These are phyloP conservation scores for Zea luxurians DNA, from an alignment of 176 grass and related monocot genomes.

Conservation along the genomic window DNA sequence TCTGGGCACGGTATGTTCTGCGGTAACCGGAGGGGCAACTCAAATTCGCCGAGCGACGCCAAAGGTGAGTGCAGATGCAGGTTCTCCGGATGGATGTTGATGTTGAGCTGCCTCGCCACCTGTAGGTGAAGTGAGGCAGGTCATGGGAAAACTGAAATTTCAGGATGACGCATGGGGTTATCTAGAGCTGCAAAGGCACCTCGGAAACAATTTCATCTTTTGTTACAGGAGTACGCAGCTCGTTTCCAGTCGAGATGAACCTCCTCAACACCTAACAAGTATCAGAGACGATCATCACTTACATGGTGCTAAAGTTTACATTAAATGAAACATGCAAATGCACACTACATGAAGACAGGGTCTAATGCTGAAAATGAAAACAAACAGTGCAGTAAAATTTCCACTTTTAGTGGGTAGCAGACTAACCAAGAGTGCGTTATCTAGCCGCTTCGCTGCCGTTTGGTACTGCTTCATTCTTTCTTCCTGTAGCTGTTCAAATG, in stretches of 20 bases:
- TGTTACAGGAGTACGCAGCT: conserved; percentile 58
- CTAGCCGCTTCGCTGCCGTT: too few relatives aligned
- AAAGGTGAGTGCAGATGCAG: conserved; percentile 63
- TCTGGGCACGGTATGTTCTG: too few relatives aligned
- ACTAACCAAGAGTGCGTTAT: too few relatives aligned
- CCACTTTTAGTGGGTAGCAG: too few relatives aligned
- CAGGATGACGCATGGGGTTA: neutral
- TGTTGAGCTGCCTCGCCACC: conserved; percentile 76
- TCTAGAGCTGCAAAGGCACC: conserved; percentile 40
- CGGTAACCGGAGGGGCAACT: conserved; percentile 78
- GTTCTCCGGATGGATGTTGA: conserved; percentile 82
- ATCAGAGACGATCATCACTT: conserved; percentile 5
- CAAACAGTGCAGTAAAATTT: too few relatives aligned
- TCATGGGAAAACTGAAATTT: neutral
- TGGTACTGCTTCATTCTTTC: too few relatives aligned
- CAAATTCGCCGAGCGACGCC: conserved; percentile 70
- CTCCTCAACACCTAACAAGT: conserved; percentile 66
- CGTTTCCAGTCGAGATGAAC: conserved; percentile 65
- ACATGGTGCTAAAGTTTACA: too few relatives aligned
- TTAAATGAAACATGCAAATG: too few relatives aligned
- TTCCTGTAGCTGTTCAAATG: too few relatives aligned
- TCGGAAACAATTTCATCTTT: conserved; percentile 85
- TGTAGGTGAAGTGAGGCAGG: conserved; percentile 24
- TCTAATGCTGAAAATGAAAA: too few relatives aligned
- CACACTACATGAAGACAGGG: too few relatives aligned